Percentiles rank a stretch among this genome's conserved stretches.
Evolutionary conservation across 805 yeast genomes (phyloP).

Genomic region (Candida corydali): DNA sequence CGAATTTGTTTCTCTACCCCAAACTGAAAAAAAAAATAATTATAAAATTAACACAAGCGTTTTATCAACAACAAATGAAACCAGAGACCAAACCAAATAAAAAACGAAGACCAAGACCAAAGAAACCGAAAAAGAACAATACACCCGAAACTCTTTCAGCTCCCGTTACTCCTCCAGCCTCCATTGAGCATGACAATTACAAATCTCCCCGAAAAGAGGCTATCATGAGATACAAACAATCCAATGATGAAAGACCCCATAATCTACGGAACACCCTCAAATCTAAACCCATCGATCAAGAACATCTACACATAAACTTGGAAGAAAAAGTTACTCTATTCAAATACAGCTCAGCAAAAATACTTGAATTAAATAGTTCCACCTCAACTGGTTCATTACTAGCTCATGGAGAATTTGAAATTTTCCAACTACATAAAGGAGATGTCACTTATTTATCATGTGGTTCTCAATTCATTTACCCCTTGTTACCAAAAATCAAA

Average conservation of each 20-base stretch:
- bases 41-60: background rate
- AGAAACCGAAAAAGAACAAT: constrained; percentile 5
- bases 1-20: constrained; percentile 3
- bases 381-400: constrained; percentile 43
- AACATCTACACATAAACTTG: constrained; percentile 15
- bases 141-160: too few relatives aligned
- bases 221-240: constrained; percentile 33
- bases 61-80: background rate
- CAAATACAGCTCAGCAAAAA: constrained; percentile 25
- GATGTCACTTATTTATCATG: constrained; percentile 60
- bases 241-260: constrained; percentile 13
- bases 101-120: constrained; percentile 9
- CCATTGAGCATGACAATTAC: constrained; percentile 3
- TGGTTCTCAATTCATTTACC: constrained; percentile 66
- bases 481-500: constrained; percentile 62
- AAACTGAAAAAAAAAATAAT: background rate
- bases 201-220: constrained; percentile 37
- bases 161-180: constrained; percentile 2
- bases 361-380: constrained; percentile 26
- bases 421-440: constrained; percentile 56
- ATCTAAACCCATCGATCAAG: background rate
- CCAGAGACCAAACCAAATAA: constrained; percentile 4
- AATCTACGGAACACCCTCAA: constrained; percentile 5
- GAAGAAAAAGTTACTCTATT: constrained; percentile 37
- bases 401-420: constrained; percentile 57